These are phyloP conservation scores for Nematodospora valgi DNA, from an alignment of 805 yeast species.

Conservation along the genomic window DNA sequence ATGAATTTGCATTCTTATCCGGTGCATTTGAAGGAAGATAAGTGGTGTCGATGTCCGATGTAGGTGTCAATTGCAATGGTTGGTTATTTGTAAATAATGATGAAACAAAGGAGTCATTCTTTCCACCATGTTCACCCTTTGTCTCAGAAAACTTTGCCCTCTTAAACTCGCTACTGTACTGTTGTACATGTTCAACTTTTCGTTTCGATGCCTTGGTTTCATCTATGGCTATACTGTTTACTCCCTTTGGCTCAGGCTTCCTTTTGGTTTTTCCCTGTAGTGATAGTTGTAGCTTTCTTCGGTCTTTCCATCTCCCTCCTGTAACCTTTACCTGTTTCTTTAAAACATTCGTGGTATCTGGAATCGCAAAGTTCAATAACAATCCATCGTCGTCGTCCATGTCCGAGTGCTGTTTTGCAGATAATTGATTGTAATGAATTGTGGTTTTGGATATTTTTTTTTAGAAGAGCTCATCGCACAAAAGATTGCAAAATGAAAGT, in stretches of 20 bases:
- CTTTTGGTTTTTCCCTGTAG: constrained; percentile 42
- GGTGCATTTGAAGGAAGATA: constrained; percentile 83
- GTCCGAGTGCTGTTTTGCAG: neutral
- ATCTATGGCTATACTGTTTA: constrained; percentile 25
- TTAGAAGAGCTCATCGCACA: constrained; percentile 5
- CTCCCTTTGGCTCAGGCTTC: constrained; percentile 25
- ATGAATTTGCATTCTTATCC: constrained; percentile 61
- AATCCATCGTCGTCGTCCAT: constrained; percentile 63
- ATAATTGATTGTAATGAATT: neutral
- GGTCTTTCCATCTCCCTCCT: constrained; percentile 83
- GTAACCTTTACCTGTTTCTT: constrained; percentile 39
- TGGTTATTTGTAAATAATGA: constrained; percentile 63
- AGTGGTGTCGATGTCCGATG: constrained; percentile 38
- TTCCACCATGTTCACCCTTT: constrained; percentile 52
- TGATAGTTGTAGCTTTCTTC: constrained; percentile 58
- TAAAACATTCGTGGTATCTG: constrained; percentile 23
- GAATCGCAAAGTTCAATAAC: constrained; percentile 66
- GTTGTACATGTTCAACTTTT: neutral
- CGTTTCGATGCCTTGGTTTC: constrained; percentile 6
- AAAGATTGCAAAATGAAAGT: constrained; percentile 4
- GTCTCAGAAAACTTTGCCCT: constrained; percentile 43
- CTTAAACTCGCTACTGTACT: constrained; percentile 22
- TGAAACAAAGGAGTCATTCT: constrained; percentile 68
- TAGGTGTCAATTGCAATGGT: constrained; percentile 49
- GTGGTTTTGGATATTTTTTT: neutral